Evolutionary conservation across 2,329 filamentous ascomycete species (phyloP), one percentile per base, ranked within the genome.

Genomic region (Hypoxylon sp.): DNA sequence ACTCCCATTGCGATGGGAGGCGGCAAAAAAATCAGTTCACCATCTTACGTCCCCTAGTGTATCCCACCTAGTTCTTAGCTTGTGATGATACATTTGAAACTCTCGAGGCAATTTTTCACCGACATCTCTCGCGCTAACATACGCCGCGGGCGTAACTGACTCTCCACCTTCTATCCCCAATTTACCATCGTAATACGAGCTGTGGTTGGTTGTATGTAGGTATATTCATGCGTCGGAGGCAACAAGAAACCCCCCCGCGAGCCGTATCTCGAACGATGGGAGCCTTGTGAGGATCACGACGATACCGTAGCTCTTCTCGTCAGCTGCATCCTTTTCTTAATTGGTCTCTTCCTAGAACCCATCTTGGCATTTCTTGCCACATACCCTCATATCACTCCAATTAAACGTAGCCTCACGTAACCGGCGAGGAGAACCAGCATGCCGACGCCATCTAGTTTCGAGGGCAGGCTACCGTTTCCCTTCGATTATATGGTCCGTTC

Each of bases 1-100:
- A 67, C 63, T 51, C 53, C 59, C 46, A 32, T 66, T 58, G 59
- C 59, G 50, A 62, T 23, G 57, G 57, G 49, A 48, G 25, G 63
- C 34, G 17, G 52, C 23, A 65, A 50, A 65, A 50, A 38, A 23
- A 65, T 59, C 62, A 63, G 66, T 68, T 65, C 58, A 53, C 66
- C 49, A 68, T 68, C 66, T 68, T 63, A 65, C 55, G 62, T 63
- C 59, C 55, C 53, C 61, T 59, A 52, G 62, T 43, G 48, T 55
- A 36, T 45, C 41, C 48, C 43, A 51, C 51, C 34, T 50, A 45
- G 48, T 28, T 34, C 19, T 45, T 38, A 60, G 56, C 45, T 43
- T 57, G 21, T 46, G 43, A 55, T 43, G 56, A 60, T 51, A 48
- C 17, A 53, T 59, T 34, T 28, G 30, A 62, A 38, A 49, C 34